Base-by-base conservation (phyloP, 495 filamentous ascomycete genomes). In the Extremus antarcticus region DNA sequence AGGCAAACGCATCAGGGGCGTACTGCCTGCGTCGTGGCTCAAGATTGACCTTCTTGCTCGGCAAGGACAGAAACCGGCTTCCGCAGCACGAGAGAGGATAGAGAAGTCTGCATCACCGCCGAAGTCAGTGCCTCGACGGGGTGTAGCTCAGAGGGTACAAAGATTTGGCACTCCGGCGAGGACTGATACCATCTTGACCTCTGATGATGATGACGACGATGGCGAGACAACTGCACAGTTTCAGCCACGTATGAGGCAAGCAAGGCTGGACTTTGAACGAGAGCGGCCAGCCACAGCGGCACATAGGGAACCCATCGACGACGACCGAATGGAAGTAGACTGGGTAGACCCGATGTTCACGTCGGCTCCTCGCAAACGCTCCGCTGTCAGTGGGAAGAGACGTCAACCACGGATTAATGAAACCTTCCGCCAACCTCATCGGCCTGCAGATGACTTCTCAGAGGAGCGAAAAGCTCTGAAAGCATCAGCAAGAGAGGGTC, bases 1-100 rank as follows among this genome's bases (percentile, higher is more conserved):
- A 16, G 70, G 76, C 40, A 77, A 73, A 43, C 80, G 70, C 55
- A 91, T 91, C 43, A 82, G 81, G 51, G 90, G 90, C 35, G 89
- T 95, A 16, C 76, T 97, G 43, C 90, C 91, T 35, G 91, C 91
- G 3, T 96, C 91, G 2, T 95, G 86, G 84, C 75, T 94, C 43
- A 80, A 86, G 58, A 72, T 97, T 39, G 83, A 95, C 60, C 71
- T 58, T n/a, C 13, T 25, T 7, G 51, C 51, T 1, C 59, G 54
- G 29, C 45, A 67, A 50, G 51, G 55, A 24, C 70, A 55, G 59
- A 74, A 62, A 61, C 75, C 35, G 64, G 69, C 15, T 47, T 63
- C 55, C 43, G 35, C 39, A 68, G 71, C 54, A 63, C 73, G 66
- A 59, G 71, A 55, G 17, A 69, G 48, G 2, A 22, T 13, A 38